Conservation (phyloP, 305 asterid genomes). For the Plantago lanceolata region DNA sequence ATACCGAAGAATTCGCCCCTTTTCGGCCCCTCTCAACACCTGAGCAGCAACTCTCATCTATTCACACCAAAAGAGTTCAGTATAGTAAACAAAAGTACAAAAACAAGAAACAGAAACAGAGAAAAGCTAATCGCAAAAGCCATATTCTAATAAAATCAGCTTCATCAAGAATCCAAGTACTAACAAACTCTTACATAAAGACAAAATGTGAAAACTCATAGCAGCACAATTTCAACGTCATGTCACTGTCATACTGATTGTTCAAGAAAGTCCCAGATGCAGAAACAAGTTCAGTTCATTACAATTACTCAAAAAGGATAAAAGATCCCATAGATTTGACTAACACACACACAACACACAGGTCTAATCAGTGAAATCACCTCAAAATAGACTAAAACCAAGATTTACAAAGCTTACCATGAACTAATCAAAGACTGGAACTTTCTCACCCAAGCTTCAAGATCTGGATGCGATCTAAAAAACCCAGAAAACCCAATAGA, state of each 20-base stretch:
- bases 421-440: constrained; percentile 2
- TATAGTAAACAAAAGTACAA: too few relatives aligned
- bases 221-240: neutral
- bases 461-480: constrained; percentile 17
- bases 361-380: neutral
- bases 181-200: constrained; percentile 4
- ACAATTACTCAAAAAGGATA: neutral
- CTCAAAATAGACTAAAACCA: neutral
- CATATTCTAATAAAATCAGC: neutral
- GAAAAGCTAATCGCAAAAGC: neutral
- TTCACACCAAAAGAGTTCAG: constrained; percentile 17
- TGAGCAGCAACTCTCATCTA: constrained; percentile 39
- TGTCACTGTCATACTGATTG: constrained; percentile 8
- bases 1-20: constrained; percentile 30
- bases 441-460: constrained; percentile 3
- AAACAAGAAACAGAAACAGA: neutral
- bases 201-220: constrained; percentile 3
- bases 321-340: too few relatives aligned
- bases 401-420: neutral
- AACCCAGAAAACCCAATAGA: constrained; percentile 6
- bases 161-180: constrained; percentile 2
- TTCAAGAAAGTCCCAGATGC: neutral
- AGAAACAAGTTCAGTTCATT: constrained; percentile 2
- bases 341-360: too few relatives aligned
- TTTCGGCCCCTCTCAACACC: constrained; percentile 22